These are phyloP conservation scores for Rhytidhysteron rufulum DNA, from an alignment of 2,329 filamentous ascomycete genomes.

Conservation along the genomic window DNA sequence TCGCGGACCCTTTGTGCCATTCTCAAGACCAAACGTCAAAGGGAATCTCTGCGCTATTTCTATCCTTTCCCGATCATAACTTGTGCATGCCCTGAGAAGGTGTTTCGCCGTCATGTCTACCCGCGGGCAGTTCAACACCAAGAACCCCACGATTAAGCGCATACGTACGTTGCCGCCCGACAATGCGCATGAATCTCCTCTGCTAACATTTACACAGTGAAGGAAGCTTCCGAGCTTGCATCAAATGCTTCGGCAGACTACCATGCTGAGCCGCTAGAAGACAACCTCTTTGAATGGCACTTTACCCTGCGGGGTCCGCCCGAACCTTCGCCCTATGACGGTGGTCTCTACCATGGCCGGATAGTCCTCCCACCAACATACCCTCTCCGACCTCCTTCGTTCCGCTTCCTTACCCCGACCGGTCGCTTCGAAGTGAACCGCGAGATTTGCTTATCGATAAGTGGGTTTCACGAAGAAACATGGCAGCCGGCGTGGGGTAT, in stretches of 20 bases:
- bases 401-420: constrained; percentile 88
- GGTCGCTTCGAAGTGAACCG: constrained; percentile 95
- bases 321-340: constrained; percentile 67
- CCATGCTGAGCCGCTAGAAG: constrained; percentile 77
- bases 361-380: constrained; percentile 88
- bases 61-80: too few species aligned
- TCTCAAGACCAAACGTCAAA: too few species aligned
- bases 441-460: constrained; percentile 93
- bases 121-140: constrained; percentile 59
- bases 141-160: constrained; percentile 79
- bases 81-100: too few species aligned
- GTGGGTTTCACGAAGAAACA: constrained; percentile 93
- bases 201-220: constrained; percentile 53
- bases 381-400: constrained; percentile 87
- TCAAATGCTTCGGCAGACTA: constrained; percentile 78
- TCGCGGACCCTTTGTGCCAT: too few species aligned
- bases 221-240: constrained; percentile 85
- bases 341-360: constrained; percentile 90
- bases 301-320: constrained; percentile 94
- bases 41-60: too few species aligned
- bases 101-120: constrained; percentile 40
- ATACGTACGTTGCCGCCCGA: constrained; percentile 57
- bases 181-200: constrained; percentile 22
- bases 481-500: constrained; percentile 99
- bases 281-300: constrained; percentile 97